Evolutionary conservation across 2,329 filamentous ascomycete species (phyloP).

Genomic region (Chrysoporthe puriensis): DNA sequence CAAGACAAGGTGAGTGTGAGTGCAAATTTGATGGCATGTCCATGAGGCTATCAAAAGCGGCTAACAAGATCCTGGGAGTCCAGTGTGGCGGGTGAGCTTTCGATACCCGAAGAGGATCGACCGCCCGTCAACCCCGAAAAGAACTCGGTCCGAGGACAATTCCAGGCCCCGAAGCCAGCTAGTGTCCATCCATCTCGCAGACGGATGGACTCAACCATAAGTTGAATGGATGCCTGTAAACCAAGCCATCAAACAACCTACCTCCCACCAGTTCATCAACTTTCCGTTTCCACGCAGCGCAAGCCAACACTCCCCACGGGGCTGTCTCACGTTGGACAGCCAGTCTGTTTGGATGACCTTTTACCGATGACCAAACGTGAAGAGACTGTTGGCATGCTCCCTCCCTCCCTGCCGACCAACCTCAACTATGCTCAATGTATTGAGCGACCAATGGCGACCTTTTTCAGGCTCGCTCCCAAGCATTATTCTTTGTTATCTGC

Average conservation of each 20-base stretch:
- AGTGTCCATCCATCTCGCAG: background rate
- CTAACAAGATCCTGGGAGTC: conserved; percentile 19
- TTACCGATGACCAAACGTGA: conserved; percentile 29
- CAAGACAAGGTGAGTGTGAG: conserved; percentile 3
- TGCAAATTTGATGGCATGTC: conserved; percentile 24
- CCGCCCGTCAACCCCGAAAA: conserved; percentile 6
- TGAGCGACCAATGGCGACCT: conserved; percentile 23
- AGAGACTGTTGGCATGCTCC: conserved; percentile 24
- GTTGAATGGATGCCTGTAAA: conserved; percentile 9
- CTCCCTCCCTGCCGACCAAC: conserved; percentile 3
- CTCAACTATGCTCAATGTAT: conserved; percentile 6
- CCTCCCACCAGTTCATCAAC: background rate
- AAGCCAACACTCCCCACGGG: background rate
- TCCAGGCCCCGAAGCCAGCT: background rate
- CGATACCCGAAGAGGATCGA: conserved; percentile 11
- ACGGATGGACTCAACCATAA: background rate
- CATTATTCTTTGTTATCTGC: conserved; percentile 24
- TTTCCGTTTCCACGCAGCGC: conserved; percentile 18
- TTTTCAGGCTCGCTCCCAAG: conserved; percentile 27
- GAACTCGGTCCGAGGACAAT: background rate
- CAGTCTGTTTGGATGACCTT: conserved; percentile 28
- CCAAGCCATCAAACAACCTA: background rate
- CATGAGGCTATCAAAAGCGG: conserved; percentile 22
- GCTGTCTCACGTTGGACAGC: conserved; percentile 8
- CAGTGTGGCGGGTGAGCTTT: background rate